Conservation (phyloP, 345 rosid species). For the Chamaenerion angustifolium region DNA sequence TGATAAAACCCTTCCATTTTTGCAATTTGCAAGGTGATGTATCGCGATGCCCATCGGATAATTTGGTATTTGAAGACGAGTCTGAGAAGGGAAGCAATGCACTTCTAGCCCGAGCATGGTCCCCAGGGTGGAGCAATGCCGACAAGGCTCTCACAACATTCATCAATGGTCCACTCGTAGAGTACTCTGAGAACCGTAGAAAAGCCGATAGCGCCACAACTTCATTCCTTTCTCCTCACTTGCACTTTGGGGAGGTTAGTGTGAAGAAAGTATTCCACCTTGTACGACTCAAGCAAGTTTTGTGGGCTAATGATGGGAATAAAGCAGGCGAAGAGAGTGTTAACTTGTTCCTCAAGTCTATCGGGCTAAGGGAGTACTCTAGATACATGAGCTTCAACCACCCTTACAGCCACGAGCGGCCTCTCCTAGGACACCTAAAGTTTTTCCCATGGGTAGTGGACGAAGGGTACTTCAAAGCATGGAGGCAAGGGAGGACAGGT, state of each 20-base stretch:
- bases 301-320: constrained; percentile 95
- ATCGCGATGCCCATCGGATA: constrained; percentile 53
- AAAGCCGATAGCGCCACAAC: constrained; percentile 98
- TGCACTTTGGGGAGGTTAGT: constrained; percentile 96
- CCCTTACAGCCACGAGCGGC: constrained; percentile 85
- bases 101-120: constrained; percentile 94
- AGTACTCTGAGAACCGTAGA: constrained; percentile 76
- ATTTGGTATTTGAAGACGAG: constrained; percentile 76
- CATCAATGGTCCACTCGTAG: constrained; percentile 73
- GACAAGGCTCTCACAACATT: constrained; percentile 81
- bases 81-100: constrained; percentile 95
- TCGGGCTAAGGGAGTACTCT: constrained; percentile 89
- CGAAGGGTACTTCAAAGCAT: constrained; percentile 81
- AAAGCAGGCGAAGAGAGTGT: constrained; percentile 82
- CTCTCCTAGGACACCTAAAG: constrained; percentile 91
- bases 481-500: constrained; percentile 99
- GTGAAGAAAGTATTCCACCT: constrained; percentile 93
- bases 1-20: no score
- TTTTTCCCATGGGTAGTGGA: constrained; percentile 91
- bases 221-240: constrained; percentile 88
- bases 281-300: constrained; percentile 78
- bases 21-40: constrained; percentile 41
- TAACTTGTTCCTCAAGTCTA: constrained; percentile 85
- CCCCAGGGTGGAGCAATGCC: constrained; percentile 94
- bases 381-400: constrained; percentile 90